These are phyloP conservation scores for Xylariaceae sp. DNA, from an alignment of 2,329 filamentous ascomycete species.

Conservation along the genomic window DNA sequence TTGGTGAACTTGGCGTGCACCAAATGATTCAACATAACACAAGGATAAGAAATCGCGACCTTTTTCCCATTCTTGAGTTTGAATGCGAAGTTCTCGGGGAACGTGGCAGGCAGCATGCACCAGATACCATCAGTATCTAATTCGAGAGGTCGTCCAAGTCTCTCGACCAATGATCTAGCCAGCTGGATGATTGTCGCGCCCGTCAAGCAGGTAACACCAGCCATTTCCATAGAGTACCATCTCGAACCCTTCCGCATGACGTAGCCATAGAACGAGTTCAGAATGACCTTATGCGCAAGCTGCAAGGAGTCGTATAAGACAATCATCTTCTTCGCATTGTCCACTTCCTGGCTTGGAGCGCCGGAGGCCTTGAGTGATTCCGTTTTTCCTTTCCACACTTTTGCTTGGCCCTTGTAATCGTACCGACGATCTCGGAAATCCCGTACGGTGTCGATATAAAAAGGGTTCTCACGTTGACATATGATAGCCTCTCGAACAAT, in stretches of 20 bases:
- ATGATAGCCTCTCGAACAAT: conserved; percentile 96
- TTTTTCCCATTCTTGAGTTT: conserved; percentile 96
- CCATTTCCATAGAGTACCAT: conserved; percentile 99
- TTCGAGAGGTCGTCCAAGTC: conserved; percentile 87
- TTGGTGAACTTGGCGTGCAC: conserved; percentile 96
- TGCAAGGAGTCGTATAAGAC: conserved; percentile 93
- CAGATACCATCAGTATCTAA: conserved; percentile 98
- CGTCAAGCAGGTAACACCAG: conserved; percentile 93
- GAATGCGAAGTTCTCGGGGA: conserved; percentile 94
- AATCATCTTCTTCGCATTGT: conserved; percentile 98
- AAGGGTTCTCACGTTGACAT: conserved; percentile 95
- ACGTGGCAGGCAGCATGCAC: conserved; percentile 96
- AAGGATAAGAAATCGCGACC: conserved; percentile 92
- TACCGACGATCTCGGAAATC: conserved; percentile 96
- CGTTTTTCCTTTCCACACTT: conserved; percentile 97
- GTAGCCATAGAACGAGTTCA: conserved; percentile 99
- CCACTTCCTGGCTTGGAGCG: conserved; percentile 70
- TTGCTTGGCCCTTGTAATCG: conserved; percentile 97
- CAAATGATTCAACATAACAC: conserved; percentile 97
- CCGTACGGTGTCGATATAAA: conserved; percentile 94
- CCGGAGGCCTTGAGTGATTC: conserved; percentile 80
- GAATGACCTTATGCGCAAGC: conserved; percentile 95
- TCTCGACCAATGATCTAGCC: conserved; percentile 87
- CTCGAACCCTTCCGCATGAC: conserved; percentile 98
- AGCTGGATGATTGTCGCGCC: conserved; percentile 96